Base-by-base conservation (phyloP, 106 monocot genomes). In the Agapanthus africanus region DNA sequence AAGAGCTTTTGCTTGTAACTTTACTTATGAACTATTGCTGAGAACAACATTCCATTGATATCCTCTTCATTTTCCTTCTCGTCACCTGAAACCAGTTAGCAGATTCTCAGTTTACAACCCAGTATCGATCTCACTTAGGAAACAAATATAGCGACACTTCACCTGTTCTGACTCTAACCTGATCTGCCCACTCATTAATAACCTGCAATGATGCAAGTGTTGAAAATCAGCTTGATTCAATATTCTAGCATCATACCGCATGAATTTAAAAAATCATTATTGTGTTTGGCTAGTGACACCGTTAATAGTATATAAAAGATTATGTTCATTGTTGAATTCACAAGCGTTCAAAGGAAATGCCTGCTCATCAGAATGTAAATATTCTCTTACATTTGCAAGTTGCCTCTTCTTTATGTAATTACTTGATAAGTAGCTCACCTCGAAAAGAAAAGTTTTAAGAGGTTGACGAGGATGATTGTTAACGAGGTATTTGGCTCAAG, bases 171-270 rank as follows among this genome's bases (percentile, higher is more conserved):
- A 6, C 56, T 56, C 56, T 30, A 56, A 56, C 56, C 11, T 56
- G 56, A 56, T 56, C 56, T 56, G 56, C 56, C 56, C 56, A 56
- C 11, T 56, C 56, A 10, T 27, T 56, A 56, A 56, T 56, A 27
- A 56, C 56, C 56, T 56, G 56, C 56, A 56, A 50, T 30, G 28
- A 56, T 56, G 56, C 9, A 56, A 56, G 28, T 19, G 30, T 30
- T 28, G 16, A 18, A 49, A 11, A 18, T 49, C 11, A 30, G 30
- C 28, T 2, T 56, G 52, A 52, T 52, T 23, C 14, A 52, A 52
- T 25, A 23, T 52, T 52, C 52, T 10, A 52, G 52, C 7, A 52
- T 23, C 21, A 52, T 21, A 25, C 5, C 9, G 23, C 23, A 52
- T 2, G 11, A 19, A 46, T 14, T 46, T 14, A 2, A 46, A 40